Percentiles rank a stretch among this genome's conserved stretches.
phyloP scores from a whole-genome alignment of 2,329 filamentous ascomycete species.

The Trichoderma polysporum region DNA sequence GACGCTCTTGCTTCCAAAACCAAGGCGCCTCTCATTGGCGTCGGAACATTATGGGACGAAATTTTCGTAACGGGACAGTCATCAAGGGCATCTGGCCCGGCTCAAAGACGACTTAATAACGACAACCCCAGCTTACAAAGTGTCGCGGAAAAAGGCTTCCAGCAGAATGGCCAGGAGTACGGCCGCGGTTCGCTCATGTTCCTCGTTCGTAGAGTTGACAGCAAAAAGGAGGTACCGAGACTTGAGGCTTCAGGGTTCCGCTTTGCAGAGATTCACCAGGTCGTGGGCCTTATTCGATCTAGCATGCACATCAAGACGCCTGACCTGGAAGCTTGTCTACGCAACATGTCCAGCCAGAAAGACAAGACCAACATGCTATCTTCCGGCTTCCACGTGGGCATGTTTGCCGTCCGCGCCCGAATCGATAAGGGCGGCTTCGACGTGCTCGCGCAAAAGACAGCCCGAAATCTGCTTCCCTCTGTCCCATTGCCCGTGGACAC shows the following conservation, averaged over 20 bases:
- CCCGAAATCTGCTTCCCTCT: conserved; percentile 61
- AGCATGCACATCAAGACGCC: conserved; percentile 70
- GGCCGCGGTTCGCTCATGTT: conserved; percentile 80
- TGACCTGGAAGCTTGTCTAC: conserved; percentile 61
- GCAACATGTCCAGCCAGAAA: conserved; percentile 62
- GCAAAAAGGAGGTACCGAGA: conserved; percentile 57
- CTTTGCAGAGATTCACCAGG: conserved; percentile 70
- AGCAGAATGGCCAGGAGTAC: conserved; percentile 37
- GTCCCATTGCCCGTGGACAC: conserved; percentile 52
- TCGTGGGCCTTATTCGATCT: conserved; percentile 65
- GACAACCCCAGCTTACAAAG: conserved; percentile 29
- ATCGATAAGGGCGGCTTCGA: conserved; percentile 59
- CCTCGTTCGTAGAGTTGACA: conserved; percentile 64
- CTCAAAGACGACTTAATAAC: conserved; percentile 5
- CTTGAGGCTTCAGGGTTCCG: conserved; percentile 72
- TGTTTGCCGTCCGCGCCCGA: conserved; percentile 57
- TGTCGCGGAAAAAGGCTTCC: conserved; percentile 43
- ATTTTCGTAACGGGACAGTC: conserved; percentile 64
- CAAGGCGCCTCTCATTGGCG: conserved; percentile 58
- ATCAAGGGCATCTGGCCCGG: not conserved
- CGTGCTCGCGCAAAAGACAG: conserved; percentile 57
- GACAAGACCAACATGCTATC: conserved; percentile 46
- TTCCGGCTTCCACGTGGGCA: conserved; percentile 56
- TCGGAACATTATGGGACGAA: conserved; percentile 74
- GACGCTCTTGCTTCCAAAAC: conserved; percentile 69